A percentile compares a stretch with the other conserved stretches of the same genome.
phyloP scores from a whole-genome alignment of 2,329 filamentous ascomycete genomes.

The Tolypocladium nubicola region DNA sequence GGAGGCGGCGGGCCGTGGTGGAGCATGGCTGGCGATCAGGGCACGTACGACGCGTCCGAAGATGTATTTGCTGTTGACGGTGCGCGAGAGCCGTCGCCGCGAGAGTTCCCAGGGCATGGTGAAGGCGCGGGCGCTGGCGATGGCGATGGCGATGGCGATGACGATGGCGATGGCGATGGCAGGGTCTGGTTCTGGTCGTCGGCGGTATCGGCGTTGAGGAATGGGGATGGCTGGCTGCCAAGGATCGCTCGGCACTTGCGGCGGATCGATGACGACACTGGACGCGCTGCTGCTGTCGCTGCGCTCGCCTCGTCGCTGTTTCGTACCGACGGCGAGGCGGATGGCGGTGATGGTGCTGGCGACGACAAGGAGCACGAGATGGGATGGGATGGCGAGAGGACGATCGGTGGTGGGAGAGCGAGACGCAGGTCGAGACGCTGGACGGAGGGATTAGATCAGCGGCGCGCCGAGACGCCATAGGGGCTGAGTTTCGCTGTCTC shows the following conservation, averaged over 20 bases:
- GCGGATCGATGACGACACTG: background rate
- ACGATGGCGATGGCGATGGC: background rate
- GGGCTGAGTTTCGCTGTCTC: too few relatives aligned
- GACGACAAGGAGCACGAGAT: background rate
- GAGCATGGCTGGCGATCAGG: background rate
- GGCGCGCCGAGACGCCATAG: too few relatives aligned
- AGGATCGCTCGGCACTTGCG: too few relatives aligned
- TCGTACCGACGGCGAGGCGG: background rate
- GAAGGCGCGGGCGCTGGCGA: background rate
- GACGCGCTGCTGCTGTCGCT: background rate
- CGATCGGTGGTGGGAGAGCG: too few relatives aligned
- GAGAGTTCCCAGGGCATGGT: conserved; percentile 48
- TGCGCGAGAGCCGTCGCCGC: conserved; percentile 50
- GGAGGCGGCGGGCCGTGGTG: background rate
- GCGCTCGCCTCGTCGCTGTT: background rate
- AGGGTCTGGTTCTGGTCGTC: background rate
- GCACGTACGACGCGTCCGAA: conserved; percentile 61
- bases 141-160: background rate
- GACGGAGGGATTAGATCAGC: too few relatives aligned
- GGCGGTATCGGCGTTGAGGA: background rate
- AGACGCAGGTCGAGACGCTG: too few relatives aligned
- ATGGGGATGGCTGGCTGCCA: too few relatives aligned
- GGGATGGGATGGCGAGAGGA: too few relatives aligned
- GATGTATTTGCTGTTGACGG: conserved; percentile 56
- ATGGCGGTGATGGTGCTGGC: background rate